Base-by-base conservation (phyloP, 2,329 filamentous ascomycete species). In the Clonostachys solani region DNA sequence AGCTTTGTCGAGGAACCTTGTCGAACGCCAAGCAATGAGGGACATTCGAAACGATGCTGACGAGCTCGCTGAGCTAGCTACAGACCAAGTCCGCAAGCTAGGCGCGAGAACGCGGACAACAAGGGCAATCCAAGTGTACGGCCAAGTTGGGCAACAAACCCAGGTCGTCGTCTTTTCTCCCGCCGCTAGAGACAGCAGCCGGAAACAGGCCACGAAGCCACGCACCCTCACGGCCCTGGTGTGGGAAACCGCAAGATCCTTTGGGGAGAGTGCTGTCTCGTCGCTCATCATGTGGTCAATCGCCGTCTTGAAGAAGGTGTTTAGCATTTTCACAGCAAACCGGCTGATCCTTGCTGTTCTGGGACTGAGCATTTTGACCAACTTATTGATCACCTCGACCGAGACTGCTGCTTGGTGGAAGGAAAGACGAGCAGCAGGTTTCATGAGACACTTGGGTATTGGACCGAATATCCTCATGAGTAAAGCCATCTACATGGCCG, bases 401-500 rank as follows among this genome's bases (percentile, higher is more conserved):
- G 84, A 89, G 60, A 80, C 81, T 7, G 82, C 84, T 56, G 74
- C 79, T 3, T 97, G 91, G 91, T 96, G 89, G 87, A 77, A 81
- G 42, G 92, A 97, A 68, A 81, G 90, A 48, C 85, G 81, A 50
- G 90, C 92, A 2, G 80, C 78, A 15, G 84, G 77, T 38, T 96
- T 92, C 64, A 94, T 99, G 90, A 73, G 74, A 34, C 77, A 84
- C 12, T 70, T 97, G 13, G 92, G 92, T 10, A 83, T 97, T 8
- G 78, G 80, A 4, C 89, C 92, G 8, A 87, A 95, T 55, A 67
- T 77, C 17, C 79, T 86, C 52, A 92, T 96, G 88, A 88, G 86
- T 66, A 90, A 86, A 64, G 83, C 89, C 9, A 82, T 99, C 23
- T 96, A 94, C 61, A 68, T 96, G 47, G 77, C 76, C 45, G 92